Evolutionary conservation across 371 early-diverging fungal species (phyloP).

Genomic region (Vairimorpha ceranae): DNA sequence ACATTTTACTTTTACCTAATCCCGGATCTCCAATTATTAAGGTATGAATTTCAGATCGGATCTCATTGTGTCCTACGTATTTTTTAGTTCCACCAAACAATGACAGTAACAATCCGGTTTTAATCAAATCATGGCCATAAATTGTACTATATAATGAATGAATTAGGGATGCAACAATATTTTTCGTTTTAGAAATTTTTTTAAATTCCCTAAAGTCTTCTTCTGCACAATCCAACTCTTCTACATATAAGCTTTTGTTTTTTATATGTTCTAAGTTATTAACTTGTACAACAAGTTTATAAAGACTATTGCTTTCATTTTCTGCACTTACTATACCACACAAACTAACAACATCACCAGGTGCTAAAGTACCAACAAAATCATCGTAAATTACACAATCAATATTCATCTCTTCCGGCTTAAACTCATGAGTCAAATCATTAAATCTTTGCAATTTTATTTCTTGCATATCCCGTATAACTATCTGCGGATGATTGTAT

Average conservation of each 20-base stretch:
- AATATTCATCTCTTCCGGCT: slow-evolving; percentile 35
- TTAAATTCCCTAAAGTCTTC: slow-evolving; percentile 39
- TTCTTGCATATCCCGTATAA: slow-evolving; percentile 54
- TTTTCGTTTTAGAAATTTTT: slow-evolving; percentile 62
- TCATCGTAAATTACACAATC: slow-evolving; percentile 49
- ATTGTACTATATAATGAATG: slow-evolving; percentile 67
- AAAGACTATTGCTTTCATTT: slow-evolving; percentile 40
- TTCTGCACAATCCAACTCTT: slow-evolving; percentile 1
- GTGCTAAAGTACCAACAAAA: slow-evolving; percentile 55
- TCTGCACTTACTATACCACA: slow-evolving; percentile 55
- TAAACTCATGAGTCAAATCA: slow-evolving; percentile 8
- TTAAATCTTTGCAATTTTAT: slow-evolving; percentile 57
- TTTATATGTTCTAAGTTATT: slow-evolving; percentile 55
- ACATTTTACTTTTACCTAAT: slow-evolving; percentile 67
- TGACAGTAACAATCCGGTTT: slow-evolving; percentile 67
- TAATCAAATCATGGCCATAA: slow-evolving; percentile 68
- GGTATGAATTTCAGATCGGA: slow-evolving; percentile 59
- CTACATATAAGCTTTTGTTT: slow-evolving; percentile 34
- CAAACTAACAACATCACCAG: slow-evolving; percentile 58
- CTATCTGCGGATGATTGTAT: slow-evolving; percentile 27
- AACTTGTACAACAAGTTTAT: slow-evolving; percentile 48
- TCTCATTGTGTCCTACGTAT: slow-evolving; percentile 15
- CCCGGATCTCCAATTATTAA: slow-evolving; percentile 66
- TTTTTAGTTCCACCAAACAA: slow-evolving; percentile 67
- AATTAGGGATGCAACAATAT: slow-evolving; percentile 64